Base-by-base conservation (phyloP, 148 eudicot species). In the Limonium bicolor region DNA sequence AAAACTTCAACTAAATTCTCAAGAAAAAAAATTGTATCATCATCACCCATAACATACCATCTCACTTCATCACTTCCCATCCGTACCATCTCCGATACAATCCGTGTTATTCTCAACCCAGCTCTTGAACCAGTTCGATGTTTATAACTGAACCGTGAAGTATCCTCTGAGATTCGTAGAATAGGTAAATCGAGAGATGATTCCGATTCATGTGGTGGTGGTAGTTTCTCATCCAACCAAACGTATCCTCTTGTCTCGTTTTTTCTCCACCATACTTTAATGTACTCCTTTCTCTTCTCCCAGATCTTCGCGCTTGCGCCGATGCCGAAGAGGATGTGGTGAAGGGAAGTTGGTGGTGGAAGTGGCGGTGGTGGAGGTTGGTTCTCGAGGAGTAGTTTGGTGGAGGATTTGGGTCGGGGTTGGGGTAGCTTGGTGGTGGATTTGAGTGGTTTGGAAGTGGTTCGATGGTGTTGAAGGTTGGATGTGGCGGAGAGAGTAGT, bases 21-120 rank as follows among this genome's bases (percentile, higher is more conserved):
- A 0, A 63, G 48, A 3, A 69, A 60, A 36, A 80, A 76, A 0
- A 81, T 51, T 2, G 81, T 81, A 20, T 81, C 92, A 5, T 81
- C 92, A 26, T 81, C 92, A 0, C 78, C 84, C 75, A 77, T 60
- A 4, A 76, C 78, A 6, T 70, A 27, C 84, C 84, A 78, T 50
- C 78, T 42, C 20, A 68, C 70, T 4, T 58, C 56, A 1, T 57
- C 43, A 26, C 59, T 5, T 1, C 62, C 64, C 40, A 73, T 9
- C 54, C 78, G 70, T n/a, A 63, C 38, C 37, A 65, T 65, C 43
- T 81, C 92, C 14, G 84, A 70, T 1, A 81, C 76, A 0, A 81
- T 64, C 15, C 92, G 43, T 2, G 92, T 67, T 36, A 81, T 67
- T 18, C 85, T 50, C 8, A 81, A 4, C 5, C 68, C 82, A 0